Percentiles rank a stretch among this genome's conserved stretches.
phyloP scores from a whole-genome alignment of 371 early-diverging fungal species.

The Mucor mucedo region DNA sequence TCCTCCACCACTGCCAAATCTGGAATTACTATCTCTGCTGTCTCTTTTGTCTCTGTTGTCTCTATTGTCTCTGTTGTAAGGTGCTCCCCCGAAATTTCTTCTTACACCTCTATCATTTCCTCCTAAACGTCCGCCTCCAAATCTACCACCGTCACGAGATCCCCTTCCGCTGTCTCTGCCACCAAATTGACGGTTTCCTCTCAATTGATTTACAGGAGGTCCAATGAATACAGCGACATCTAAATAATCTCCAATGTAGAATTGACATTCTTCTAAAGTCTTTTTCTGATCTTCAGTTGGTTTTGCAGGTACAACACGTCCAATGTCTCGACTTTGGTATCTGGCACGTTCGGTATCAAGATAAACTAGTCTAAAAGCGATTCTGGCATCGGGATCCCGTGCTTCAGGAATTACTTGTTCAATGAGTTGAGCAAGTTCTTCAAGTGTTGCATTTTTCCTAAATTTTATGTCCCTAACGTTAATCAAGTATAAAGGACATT shows the following conservation, averaged over 20 bases:
- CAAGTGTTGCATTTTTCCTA: conserved; percentile 73
- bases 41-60: not conserved
- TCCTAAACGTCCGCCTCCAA: conserved; percentile 12
- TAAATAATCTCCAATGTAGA: conserved; percentile 71
- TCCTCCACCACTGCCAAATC: conserved; percentile 4
- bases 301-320: conserved; percentile 53
- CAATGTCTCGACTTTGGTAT: conserved; percentile 56
- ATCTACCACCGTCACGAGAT: conserved; percentile 7
- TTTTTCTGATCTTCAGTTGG: conserved; percentile 54
- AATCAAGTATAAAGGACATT: not conserved
- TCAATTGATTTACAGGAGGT: conserved; percentile 29
- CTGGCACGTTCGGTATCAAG: conserved; percentile 47
- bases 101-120: conserved; percentile 12
- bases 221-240: conserved; percentile 62
- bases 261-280: conserved; percentile 60
- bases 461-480: too few species aligned
- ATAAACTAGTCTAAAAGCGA: conserved; percentile 63
- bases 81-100: conserved; percentile 10
- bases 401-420: conserved; percentile 60
- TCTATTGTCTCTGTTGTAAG: conserved; percentile 12
- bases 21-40: not conserved
- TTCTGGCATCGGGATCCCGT: conserved; percentile 51
- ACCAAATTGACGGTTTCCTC: conserved; percentile 7
- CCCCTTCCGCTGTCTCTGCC: not conserved
- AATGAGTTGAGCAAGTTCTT: conserved; percentile 67